These are phyloP conservation scores for Pestalotiopsis sp. DNA, from an alignment of 2,329 filamentous ascomycete species.

Conservation along the genomic window DNA sequence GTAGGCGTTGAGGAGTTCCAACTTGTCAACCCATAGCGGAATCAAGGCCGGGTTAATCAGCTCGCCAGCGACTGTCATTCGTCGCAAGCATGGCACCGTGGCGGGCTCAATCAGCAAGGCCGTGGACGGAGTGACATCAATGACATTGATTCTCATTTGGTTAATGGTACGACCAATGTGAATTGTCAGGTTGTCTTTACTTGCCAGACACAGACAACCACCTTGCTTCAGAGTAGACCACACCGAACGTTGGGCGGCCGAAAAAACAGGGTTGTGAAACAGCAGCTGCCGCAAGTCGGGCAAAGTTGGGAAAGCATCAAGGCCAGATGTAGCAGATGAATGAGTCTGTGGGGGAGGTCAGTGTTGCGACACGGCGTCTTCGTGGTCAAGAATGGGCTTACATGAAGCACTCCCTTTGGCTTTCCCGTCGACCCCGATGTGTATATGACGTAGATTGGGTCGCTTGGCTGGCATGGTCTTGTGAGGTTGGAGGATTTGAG, in stretches of 20 bases:
- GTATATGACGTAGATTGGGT: constrained; percentile 13
- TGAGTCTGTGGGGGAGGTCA: constrained; percentile 1
- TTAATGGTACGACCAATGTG: constrained; percentile 13
- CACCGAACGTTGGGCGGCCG: constrained; percentile 14
- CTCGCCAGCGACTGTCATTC: constrained; percentile 16
- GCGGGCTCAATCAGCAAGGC: constrained; percentile 8
- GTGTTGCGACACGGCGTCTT: neutral
- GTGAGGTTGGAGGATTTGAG: constrained; percentile 14
- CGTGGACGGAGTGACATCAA: constrained; percentile 14
- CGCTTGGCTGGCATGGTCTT: constrained; percentile 13
- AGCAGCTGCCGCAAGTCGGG: constrained; percentile 12
- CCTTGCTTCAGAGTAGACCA: constrained; percentile 14
- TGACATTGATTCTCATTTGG: constrained; percentile 13
- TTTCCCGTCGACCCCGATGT: constrained; percentile 16
- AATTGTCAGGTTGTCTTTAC: constrained; percentile 8
- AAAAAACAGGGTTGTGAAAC: constrained; percentile 18
- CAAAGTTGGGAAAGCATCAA: constrained; percentile 13
- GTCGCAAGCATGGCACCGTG: constrained; percentile 9
- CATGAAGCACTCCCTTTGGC: constrained; percentile 13
- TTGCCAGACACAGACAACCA: constrained; percentile 15
- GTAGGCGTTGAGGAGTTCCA: constrained; percentile 15
- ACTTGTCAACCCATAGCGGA: constrained; percentile 10
- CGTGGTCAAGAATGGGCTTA: neutral
- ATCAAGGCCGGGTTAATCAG: constrained; percentile 14
- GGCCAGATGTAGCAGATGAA: constrained; percentile 13